Conservation (phyloP, 495 filamentous ascomycete genomes). For the Daldinia decipiens region DNA sequence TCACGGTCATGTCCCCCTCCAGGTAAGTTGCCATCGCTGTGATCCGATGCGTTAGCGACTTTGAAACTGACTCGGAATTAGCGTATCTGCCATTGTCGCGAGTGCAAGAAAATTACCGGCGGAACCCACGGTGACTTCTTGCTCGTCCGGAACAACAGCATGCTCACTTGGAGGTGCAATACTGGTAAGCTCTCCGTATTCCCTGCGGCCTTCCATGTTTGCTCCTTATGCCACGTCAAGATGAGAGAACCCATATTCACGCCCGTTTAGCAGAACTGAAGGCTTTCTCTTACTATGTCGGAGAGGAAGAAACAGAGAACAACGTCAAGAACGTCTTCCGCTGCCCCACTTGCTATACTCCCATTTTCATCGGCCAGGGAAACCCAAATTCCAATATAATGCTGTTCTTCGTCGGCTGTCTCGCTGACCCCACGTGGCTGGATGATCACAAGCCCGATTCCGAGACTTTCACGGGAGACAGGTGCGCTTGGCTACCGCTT, state of each 20-base stretch:
- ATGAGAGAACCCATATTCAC: not conserved
- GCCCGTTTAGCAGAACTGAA: not conserved
- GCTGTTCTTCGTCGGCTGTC: conserved; percentile 21
- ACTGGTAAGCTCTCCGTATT: conserved; percentile 8
- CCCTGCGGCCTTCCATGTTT: not conserved
- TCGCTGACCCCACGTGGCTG: conserved; percentile 4
- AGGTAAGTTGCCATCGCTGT: conserved; percentile 17
- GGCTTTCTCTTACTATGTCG: not conserved
- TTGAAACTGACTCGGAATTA: conserved; percentile 18
- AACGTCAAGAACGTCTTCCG: conserved; percentile 5
- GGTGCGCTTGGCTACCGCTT: conserved; percentile 14
- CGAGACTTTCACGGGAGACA: not conserved
- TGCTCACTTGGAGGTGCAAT: not conserved
- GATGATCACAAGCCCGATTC: not conserved
- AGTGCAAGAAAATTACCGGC: conserved; percentile 34
- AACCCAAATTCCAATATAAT: not conserved
- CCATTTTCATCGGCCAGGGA: conserved; percentile 5
- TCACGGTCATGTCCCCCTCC: not conserved
- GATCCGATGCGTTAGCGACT: not conserved
- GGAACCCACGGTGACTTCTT: conserved; percentile 18
- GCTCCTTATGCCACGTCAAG: not conserved
- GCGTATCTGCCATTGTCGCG: conserved; percentile 26
- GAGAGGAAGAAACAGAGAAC: not conserved
- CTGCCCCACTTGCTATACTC: conserved; percentile 9
- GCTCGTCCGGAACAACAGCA: not conserved